phyloP scores from a whole-genome alignment of 2,329 filamentous ascomycete genomes.

The Hysterium pulicare region DNA sequence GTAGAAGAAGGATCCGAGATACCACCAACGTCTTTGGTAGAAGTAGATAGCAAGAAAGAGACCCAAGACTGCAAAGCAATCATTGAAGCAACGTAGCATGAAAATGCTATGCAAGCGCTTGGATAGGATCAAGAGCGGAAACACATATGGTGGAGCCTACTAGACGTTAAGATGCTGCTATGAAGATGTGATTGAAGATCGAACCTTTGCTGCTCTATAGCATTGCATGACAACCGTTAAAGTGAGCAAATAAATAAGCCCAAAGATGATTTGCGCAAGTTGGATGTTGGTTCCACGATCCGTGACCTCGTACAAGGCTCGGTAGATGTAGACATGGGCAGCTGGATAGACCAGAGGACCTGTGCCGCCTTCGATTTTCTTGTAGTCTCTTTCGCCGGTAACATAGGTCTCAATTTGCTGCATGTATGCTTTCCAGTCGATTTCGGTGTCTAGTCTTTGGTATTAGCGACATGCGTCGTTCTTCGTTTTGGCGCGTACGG shows the following conservation, averaged over 20 bases:
- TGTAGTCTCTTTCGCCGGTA: constrained; percentile 84
- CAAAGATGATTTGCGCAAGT: constrained; percentile 81
- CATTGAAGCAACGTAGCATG: constrained; percentile 90
- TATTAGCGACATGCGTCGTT: constrained; percentile 20
- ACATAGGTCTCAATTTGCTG: constrained; percentile 79
- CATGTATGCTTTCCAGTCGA: constrained; percentile 98
- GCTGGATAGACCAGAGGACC: constrained; percentile 95
- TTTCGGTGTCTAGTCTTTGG: constrained; percentile 74
- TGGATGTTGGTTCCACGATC: constrained; percentile 71
- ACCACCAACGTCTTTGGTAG: constrained; percentile 73
- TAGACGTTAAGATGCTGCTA: neutral
- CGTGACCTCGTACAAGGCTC: constrained; percentile 72
- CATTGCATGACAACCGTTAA: constrained; percentile 76
- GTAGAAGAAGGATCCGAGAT: constrained; percentile 68
- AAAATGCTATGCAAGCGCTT: constrained; percentile 95
- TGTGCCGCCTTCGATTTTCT: constrained; percentile 78
- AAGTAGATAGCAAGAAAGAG: constrained; percentile 78
- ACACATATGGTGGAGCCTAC: constrained; percentile 79
- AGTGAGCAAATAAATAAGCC: constrained; percentile 70
- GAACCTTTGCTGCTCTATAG: constrained; percentile 70
- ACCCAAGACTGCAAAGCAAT: constrained; percentile 81
- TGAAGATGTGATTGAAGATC: constrained; percentile 12
- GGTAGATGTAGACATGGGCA: constrained; percentile 89
- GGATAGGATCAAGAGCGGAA: constrained; percentile 80
- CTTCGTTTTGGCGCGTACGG: constrained; percentile 35